A percentile compares a stretch with the other conserved stretches of the same genome.
phyloP scores from a whole-genome alignment of 2,329 filamentous ascomycete genomes.

The Fusarium poae region DNA sequence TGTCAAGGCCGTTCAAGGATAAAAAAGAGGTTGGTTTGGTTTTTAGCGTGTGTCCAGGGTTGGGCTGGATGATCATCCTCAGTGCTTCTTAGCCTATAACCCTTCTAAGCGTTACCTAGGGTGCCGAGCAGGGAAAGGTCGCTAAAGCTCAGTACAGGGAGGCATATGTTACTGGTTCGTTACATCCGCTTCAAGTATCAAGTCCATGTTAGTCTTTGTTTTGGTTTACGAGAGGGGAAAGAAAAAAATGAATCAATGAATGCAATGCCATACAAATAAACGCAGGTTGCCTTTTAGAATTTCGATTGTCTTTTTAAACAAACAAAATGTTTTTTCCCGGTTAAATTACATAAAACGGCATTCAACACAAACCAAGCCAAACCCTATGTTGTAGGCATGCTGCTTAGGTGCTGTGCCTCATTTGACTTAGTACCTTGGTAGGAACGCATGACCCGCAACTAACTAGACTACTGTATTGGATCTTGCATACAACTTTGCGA shows the following conservation, averaged over 20 bases:
- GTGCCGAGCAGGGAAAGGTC: slow-evolving; percentile 15
- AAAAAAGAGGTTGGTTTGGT: slow-evolving; percentile 16
- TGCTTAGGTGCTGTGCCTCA: slow-evolving; percentile 24
- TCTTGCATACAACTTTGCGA: not conserved
- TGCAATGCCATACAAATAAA: not conserved
- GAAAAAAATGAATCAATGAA: not conserved
- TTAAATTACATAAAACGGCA: not conserved
- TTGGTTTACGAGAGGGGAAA: slow-evolving; percentile 4
- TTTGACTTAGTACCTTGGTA: too few relatives aligned
- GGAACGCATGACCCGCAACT: not conserved
- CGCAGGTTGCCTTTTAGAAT: not conserved
- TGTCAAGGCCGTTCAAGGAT: not conserved
- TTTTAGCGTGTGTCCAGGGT: slow-evolving; percentile 1
- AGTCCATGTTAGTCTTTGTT: slow-evolving; percentile 37
- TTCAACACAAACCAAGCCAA: not conserved
- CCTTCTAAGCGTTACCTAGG: slow-evolving; percentile 1
- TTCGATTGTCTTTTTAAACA: slow-evolving; percentile 1
- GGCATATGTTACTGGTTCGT: not conserved
- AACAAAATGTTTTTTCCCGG: slow-evolving; percentile 1
- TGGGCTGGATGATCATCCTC: slow-evolving; percentile 2
- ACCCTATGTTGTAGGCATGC: not conserved
- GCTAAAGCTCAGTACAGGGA: not conserved
- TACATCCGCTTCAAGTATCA: slow-evolving; percentile 33
- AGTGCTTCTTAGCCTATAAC: slow-evolving; percentile 2
- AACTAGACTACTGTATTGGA: not conserved